Percentiles rank a stretch among this genome's conserved stretches.
Evolutionary conservation across 1,284 basidiomycete genomes (phyloP).

Genomic region (Blastosporella zonata): DNA sequence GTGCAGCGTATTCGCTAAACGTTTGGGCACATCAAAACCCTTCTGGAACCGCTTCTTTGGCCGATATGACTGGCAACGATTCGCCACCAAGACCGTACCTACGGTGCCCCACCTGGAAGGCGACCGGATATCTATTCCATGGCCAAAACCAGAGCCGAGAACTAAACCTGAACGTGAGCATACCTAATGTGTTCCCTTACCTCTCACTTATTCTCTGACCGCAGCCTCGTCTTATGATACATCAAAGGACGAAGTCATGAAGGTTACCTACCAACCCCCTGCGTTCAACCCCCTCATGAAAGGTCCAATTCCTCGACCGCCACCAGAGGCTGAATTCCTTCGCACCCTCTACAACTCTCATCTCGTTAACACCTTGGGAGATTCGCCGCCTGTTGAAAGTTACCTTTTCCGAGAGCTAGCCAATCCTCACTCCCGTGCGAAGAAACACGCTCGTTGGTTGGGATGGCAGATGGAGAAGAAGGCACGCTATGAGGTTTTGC

Average conservation of each 20-base stretch:
- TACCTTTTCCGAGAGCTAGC: slow-evolving; percentile 66
- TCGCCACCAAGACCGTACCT: slow-evolving; percentile 62
- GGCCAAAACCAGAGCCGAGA: slow-evolving; percentile 55
- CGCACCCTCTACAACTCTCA: slow-evolving; percentile 51
- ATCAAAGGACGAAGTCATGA: slow-evolving; percentile 48
- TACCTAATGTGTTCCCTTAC: slow-evolving; percentile 1
- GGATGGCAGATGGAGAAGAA: slow-evolving; percentile 45
- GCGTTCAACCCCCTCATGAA: slow-evolving; percentile 38
- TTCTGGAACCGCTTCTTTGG: slow-evolving; percentile 50
- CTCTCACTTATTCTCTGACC: slow-evolving; percentile 5
- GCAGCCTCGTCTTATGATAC: slow-evolving; percentile 64
- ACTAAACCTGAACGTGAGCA: slow-evolving; percentile 47
- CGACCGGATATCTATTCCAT: slow-evolving; percentile 53
- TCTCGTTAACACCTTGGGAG: slow-evolving; percentile 35
- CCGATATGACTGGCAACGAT: slow-evolving; percentile 63
- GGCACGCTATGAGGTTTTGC: slow-evolving; percentile 49
- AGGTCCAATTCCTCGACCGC: slow-evolving; percentile 38
- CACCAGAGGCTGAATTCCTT: slow-evolving; percentile 58
- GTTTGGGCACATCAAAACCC: slow-evolving; percentile 58
- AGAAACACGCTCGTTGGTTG: slow-evolving; percentile 75
- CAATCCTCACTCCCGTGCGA: slow-evolving; percentile 76
- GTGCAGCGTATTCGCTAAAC: slow-evolving; percentile 70
- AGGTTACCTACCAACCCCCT: slow-evolving; percentile 67
- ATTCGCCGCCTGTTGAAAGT: slow-evolving; percentile 59
- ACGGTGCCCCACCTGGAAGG: slow-evolving; percentile 44